phyloP scores from a whole-genome alignment of 2,329 filamentous ascomycete genomes.

The Cryphonectria japonica region DNA sequence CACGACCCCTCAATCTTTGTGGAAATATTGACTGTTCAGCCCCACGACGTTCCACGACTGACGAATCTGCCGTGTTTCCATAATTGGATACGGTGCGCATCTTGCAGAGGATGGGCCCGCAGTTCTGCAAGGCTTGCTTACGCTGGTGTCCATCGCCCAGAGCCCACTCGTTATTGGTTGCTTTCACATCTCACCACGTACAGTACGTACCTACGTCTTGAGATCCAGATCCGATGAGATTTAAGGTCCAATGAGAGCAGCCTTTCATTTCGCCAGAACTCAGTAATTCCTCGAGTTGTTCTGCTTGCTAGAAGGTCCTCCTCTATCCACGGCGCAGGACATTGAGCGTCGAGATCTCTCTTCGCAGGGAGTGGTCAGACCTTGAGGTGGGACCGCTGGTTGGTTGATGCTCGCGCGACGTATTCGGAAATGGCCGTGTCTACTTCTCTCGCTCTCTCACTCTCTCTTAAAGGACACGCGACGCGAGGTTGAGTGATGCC shows the following conservation, averaged over 20 bases:
- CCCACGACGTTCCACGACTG: conserved; percentile 5
- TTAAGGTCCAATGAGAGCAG: conserved; percentile 3
- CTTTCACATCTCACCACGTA: neutral
- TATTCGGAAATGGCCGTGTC: conserved; percentile 14
- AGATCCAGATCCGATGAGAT: neutral
- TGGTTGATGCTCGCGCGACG: conserved; percentile 8
- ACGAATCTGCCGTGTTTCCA: conserved; percentile 12
- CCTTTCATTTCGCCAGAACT: neutral
- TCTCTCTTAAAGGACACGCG: neutral
- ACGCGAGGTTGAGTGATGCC: neutral
- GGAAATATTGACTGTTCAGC: conserved; percentile 16
- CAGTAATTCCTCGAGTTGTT: neutral
- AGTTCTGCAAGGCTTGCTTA: conserved; percentile 6
- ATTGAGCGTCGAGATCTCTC: neutral
- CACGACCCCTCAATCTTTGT: conserved; percentile 9
- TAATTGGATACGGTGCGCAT: conserved; percentile 14
- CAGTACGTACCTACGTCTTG: neutral
- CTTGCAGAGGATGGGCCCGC: conserved; percentile 11
- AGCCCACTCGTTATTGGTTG: neutral
- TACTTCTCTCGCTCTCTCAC: neutral
- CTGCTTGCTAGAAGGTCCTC: neutral
- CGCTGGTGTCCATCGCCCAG: neutral
- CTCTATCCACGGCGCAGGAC: neutral
- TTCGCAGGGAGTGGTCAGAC: neutral
- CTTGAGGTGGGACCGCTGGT: neutral